Evolutionary conservation across 2,329 filamentous ascomycete genomes (phyloP), one percentile per base, ranked within the genome.

Genomic region (Dothideomycetes sp.): DNA sequence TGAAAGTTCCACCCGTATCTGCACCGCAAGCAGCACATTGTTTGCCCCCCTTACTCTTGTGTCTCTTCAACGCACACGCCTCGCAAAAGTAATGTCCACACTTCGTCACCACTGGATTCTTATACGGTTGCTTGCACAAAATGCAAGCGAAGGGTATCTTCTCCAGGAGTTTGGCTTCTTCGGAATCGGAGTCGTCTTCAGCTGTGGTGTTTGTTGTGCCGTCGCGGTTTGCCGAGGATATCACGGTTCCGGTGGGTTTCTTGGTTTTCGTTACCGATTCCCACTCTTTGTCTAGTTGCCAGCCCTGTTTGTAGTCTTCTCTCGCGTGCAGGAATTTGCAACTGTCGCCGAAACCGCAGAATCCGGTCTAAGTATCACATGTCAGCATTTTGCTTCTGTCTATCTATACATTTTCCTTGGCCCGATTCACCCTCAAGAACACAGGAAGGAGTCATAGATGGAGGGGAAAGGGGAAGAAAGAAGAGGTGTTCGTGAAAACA

Each of bases 11-110:
- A 20, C 82, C 80, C 0, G 88, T 96, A 4, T 86, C 84, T 1
- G 80, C 71, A 1, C 85, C 84, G 59, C 91, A 96, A 4, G 82
- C 83, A 2, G 84, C 85, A 60, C 91, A 96, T 3, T 76, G 78
- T 4, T 88, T 88, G 40, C 57, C 59, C 52, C 88, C 85, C 57
- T 85, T 91, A 47, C 83, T 73, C 50, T 84, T 73, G 58, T 95
- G 96, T 49, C 88, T 68, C 57, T 84, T 78, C 52, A 96, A 67
- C 18, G 91, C 91, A 61, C 91, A 98, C 1, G 74, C 70, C 60
- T 95, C 84, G 58, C 91, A 98, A 57, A 96, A 96, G 61, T 96
- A 96, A 60, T 98, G 91, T 0, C 86, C 84, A 51, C 91, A 98
- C 49, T 86, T 82, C 10, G 91, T 96, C 17, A 89, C 68, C 10